Evolutionary conservation across 2,329 filamentous ascomycete species (phyloP).

Genomic region (Alternaria viburni): DNA sequence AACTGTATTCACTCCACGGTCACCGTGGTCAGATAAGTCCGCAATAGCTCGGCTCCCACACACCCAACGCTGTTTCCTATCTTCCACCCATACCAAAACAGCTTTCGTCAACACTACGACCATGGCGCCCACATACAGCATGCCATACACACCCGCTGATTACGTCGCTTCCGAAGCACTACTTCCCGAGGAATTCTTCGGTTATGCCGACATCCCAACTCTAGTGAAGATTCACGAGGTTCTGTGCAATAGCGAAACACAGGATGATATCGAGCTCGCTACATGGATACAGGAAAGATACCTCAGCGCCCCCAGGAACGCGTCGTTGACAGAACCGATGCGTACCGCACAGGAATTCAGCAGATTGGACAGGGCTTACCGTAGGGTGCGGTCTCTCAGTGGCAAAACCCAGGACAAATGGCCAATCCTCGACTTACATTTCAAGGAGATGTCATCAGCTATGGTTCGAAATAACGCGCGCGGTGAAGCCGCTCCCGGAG

Average conservation of each 20-base stretch:
- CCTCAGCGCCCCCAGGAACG: slow-evolving; percentile 18
- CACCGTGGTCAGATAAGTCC: background rate
- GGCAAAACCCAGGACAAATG: slow-evolving; percentile 41
- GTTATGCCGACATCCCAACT: slow-evolving; percentile 31
- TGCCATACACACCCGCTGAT: slow-evolving; percentile 3
- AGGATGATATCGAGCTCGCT: slow-evolving; percentile 28
- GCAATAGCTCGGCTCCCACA: background rate
- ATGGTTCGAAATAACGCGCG: slow-evolving; percentile 27
- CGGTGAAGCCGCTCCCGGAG: slow-evolving; percentile 18
- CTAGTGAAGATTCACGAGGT: slow-evolving; percentile 28
- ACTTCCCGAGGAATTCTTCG: slow-evolving; percentile 23
- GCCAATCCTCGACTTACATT: slow-evolving; percentile 36
- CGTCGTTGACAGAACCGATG: slow-evolving; percentile 15
- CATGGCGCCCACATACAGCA: slow-evolving; percentile 12
- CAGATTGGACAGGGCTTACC: slow-evolving; percentile 36
- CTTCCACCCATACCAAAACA: background rate
- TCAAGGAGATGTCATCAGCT: slow-evolving; percentile 30
- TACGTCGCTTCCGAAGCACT: slow-evolving; percentile 8
- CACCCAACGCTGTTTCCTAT: background rate
- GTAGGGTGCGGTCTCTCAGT: slow-evolving; percentile 35
- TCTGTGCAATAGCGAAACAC: slow-evolving; percentile 26
- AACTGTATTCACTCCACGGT: background rate
- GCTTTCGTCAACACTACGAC: background rate
- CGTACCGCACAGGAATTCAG: slow-evolving; percentile 28
- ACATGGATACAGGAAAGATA: slow-evolving; percentile 33